These are phyloP conservation scores for Chytriomyces sp. DNA, from an alignment of 192 early-diverging fungal genomes.

Conservation along the genomic window DNA sequence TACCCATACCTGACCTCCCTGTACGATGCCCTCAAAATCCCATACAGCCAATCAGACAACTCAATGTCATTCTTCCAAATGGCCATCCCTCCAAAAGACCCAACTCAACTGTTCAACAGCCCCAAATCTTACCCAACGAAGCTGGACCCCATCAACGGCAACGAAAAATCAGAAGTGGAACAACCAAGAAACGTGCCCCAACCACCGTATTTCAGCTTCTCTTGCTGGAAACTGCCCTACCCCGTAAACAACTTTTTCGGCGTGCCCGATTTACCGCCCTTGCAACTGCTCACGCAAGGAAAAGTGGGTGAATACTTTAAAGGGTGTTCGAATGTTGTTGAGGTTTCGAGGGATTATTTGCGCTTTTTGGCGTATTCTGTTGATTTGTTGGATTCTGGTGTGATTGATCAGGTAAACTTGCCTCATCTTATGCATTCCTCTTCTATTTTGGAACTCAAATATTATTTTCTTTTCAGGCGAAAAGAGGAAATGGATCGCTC, in stretches of 20 bases:
- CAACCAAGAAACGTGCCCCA: not conserved
- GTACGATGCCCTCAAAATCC: conserved; percentile 45
- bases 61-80: conserved; percentile 49
- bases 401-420: conserved; percentile 9
- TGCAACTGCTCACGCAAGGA: not conserved
- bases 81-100: not conserved
- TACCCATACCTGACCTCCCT: conserved; percentile 48
- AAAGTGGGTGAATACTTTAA: conserved; percentile 1
- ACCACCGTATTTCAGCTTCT: conserved; percentile 51
- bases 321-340: not conserved
- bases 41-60: conserved; percentile 42
- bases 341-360: conserved; percentile 40
- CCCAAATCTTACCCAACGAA: conserved; percentile 36
- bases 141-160: conserved; percentile 3
- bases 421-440: not conserved
- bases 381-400: conserved; percentile 17
- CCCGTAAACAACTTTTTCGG: conserved; percentile 37
- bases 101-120: conserved; percentile 7
- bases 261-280: conserved; percentile 44
- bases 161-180: not conserved
- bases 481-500: conserved; percentile 29
- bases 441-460: not conserved
- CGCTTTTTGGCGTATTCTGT: conserved; percentile 39
- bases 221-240: conserved; percentile 40
- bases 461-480: conserved; percentile 4